Evolutionary conservation across 1,284 basidiomycete genomes (phyloP).

Genomic region (Pisolithus thermaeus): DNA sequence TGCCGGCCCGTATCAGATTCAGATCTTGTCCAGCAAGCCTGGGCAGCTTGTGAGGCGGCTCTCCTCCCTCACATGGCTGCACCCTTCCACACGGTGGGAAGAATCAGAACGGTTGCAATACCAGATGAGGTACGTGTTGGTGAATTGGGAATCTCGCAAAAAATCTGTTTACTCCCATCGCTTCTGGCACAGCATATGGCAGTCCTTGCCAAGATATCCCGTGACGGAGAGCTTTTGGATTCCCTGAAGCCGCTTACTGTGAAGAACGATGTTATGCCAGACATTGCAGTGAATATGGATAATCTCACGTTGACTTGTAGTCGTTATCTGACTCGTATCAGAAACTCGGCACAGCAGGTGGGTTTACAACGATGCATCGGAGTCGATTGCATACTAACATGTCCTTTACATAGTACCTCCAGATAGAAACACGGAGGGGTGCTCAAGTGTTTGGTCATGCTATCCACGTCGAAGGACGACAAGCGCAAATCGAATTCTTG

Average conservation of each 20-base stretch:
- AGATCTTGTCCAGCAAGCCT: constrained; percentile 22
- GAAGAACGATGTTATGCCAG: constrained; percentile 38
- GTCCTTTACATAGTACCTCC: background rate
- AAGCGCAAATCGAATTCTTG: constrained; percentile 18
- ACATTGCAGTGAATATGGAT: constrained; percentile 21
- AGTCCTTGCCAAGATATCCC: constrained; percentile 33
- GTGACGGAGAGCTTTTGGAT: constrained; percentile 21
- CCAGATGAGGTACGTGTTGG: constrained; percentile 11
- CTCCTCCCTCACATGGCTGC: constrained; percentile 12
- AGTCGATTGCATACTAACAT: background rate
- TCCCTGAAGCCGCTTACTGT: constrained; percentile 33
- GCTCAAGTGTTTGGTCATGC: background rate
- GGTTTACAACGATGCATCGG: background rate
- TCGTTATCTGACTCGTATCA: constrained; percentile 41
- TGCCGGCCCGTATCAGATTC: background rate
- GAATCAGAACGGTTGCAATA: constrained; percentile 18
- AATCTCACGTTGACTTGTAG: constrained; percentile 30
- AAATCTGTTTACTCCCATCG: background rate
- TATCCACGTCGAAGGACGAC: constrained; percentile 15
- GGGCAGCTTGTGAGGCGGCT: constrained; percentile 35
- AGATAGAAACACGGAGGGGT: background rate
- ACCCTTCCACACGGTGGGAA: constrained; percentile 16
- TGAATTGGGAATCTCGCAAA: background rate
- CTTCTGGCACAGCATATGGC: constrained; percentile 26
- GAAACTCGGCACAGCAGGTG: constrained; percentile 31